These are phyloP conservation scores for Cyclocybe aegerita DNA, from an alignment of 768 basidiomycete genomes.

Conservation along the genomic window DNA sequence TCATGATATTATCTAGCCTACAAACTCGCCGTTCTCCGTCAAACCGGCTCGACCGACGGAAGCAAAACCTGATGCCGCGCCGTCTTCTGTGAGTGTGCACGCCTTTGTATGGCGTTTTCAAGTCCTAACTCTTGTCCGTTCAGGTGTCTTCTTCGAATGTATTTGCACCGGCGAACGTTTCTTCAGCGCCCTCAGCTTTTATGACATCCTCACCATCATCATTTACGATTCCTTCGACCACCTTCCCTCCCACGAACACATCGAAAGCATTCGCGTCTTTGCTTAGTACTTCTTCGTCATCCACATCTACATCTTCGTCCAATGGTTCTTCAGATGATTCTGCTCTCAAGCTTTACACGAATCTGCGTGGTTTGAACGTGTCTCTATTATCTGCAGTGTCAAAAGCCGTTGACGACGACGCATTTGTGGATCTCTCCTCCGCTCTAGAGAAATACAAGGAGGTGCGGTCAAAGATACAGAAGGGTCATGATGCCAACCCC, in stretches of 20 bases:
- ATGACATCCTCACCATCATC: slow-evolving; percentile 1
- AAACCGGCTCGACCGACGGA: too few relatives aligned
- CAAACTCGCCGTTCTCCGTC: too few relatives aligned
- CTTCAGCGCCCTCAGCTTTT: not conserved
- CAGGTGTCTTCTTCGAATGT: too few relatives aligned
- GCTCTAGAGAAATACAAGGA: slow-evolving; percentile 60
- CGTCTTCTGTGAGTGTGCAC: too few relatives aligned
- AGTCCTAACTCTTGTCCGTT: too few relatives aligned
- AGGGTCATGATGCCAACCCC: slow-evolving; percentile 45
- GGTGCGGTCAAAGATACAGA: slow-evolving; percentile 52
- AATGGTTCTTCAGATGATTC: slow-evolving; percentile 21
- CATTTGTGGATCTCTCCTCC: slow-evolving; percentile 63
- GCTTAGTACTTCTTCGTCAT: slow-evolving; percentile 23
- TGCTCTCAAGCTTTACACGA: slow-evolving; percentile 56
- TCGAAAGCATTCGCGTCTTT: slow-evolving; percentile 55
- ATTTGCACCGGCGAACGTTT: not conserved
- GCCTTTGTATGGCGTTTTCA: too few relatives aligned
- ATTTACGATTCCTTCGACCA: slow-evolving; percentile 16
- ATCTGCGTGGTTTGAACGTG: slow-evolving; percentile 73
- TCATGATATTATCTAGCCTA: too few relatives aligned
- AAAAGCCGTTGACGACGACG: slow-evolving; percentile 62
- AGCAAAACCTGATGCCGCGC: too few relatives aligned
- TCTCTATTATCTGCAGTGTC: slow-evolving; percentile 61
- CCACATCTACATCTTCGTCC: slow-evolving; percentile 3
- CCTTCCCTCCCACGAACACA: slow-evolving; percentile 38